Evolutionary conservation across 2,329 filamentous ascomycete genomes (phyloP).

Genomic region (Dryadomyces sulphureus): DNA sequence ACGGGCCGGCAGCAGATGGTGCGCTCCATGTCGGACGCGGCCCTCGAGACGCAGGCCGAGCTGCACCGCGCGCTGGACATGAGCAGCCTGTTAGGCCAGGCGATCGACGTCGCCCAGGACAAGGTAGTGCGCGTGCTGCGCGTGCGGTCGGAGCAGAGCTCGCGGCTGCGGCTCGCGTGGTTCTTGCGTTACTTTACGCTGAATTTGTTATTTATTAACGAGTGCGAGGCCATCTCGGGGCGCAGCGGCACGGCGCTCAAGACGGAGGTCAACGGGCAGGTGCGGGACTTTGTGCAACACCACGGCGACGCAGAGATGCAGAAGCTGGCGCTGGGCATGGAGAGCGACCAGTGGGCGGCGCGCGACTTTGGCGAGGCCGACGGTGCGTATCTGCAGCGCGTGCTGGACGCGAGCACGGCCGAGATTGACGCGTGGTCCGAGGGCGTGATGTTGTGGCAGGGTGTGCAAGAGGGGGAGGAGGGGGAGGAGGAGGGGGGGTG

Average conservation of each 20-base stretch:
- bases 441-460: slow-evolving; percentile 39
- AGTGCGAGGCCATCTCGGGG: slow-evolving; percentile 74
- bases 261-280: slow-evolving; percentile 66
- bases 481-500: neutral
- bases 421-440: slow-evolving; percentile 55
- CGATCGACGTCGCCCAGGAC: slow-evolving; percentile 68
- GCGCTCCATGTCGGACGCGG: slow-evolving; percentile 18
- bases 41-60: slow-evolving; percentile 51
- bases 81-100: slow-evolving; percentile 62
- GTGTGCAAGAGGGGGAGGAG: neutral
- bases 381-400: slow-evolving; percentile 41
- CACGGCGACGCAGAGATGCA: slow-evolving; percentile 62
- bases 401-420: slow-evolving; percentile 55
- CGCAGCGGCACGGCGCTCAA: slow-evolving; percentile 63
- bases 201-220: slow-evolving; percentile 70
- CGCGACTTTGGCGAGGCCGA: slow-evolving; percentile 57
- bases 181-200: slow-evolving; percentile 74
- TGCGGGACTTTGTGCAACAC: slow-evolving; percentile 61
- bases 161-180: slow-evolving; percentile 48
- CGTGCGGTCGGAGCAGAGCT: slow-evolving; percentile 61
- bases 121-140: slow-evolving; percentile 62
- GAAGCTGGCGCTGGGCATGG: slow-evolving; percentile 60
- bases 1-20: slow-evolving; percentile 18
- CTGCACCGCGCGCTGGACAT: slow-evolving; percentile 64
- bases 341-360: slow-evolving; percentile 66